Percentiles rank a stretch among this genome's conserved stretches.
Evolutionary conservation across 2,329 filamentous ascomycete species (phyloP).

Genomic region (Paecilomyces niveus): DNA sequence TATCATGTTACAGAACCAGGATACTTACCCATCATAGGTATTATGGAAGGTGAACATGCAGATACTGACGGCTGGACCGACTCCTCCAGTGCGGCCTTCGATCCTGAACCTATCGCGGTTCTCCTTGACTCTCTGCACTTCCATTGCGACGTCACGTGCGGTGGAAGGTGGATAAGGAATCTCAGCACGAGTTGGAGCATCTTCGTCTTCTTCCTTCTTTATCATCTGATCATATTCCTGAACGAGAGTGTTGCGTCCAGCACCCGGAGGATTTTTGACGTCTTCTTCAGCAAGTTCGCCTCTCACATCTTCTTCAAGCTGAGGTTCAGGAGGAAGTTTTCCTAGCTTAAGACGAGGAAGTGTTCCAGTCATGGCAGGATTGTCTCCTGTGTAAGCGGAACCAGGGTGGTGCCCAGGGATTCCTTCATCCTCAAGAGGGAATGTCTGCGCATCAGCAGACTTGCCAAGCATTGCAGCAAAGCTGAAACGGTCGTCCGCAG

Average conservation of each 20-base stretch:
- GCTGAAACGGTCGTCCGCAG: conserved; percentile 51
- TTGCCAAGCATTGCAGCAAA: conserved; percentile 54
- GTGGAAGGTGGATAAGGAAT: conserved; percentile 83
- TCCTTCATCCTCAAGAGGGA: conserved; percentile 60
- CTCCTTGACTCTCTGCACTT: conserved; percentile 89
- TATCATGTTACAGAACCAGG: conserved; percentile 1
- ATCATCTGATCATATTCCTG: conserved; percentile 83
- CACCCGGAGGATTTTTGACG: conserved; percentile 61
- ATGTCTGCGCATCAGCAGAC: conserved; percentile 47
- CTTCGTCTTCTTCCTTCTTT: conserved; percentile 83
- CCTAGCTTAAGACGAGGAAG: conserved; percentile 66
- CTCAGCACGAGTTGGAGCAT: conserved; percentile 69
- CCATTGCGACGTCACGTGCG: conserved; percentile 83
- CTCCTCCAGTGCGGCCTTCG: conserved; percentile 72
- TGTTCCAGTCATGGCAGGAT: conserved; percentile 50
- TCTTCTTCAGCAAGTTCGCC: conserved; percentile 85
- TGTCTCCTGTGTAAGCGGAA: conserved; percentile 53
- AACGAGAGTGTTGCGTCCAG: conserved; percentile 66
- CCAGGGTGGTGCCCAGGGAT: conserved; percentile 62
- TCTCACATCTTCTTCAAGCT: conserved; percentile 76
- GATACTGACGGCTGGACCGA: conserved; percentile 75
- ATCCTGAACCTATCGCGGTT: conserved; percentile 88
- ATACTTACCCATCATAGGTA: conserved; percentile 71
- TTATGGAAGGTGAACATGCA: conserved; percentile 99
- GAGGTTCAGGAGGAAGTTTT: conserved; percentile 72